phyloP scores from a whole-genome alignment of 225 moss, liverwort and hornwort genomes.

The Pseudoscleropodium purum region DNA sequence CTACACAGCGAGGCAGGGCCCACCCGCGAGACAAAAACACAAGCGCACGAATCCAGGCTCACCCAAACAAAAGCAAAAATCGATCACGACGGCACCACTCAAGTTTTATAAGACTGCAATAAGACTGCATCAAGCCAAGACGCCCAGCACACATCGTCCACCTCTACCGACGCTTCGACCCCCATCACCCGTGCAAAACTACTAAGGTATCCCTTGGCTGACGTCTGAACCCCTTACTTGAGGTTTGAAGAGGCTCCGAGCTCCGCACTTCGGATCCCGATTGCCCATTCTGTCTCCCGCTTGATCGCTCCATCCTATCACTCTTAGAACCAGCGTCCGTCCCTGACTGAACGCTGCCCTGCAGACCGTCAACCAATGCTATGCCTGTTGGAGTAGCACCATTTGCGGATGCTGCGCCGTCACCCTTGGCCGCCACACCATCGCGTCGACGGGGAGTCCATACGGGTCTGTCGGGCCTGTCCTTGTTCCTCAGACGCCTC shows the following conservation, averaged over 20 bases:
- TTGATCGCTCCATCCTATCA: constrained; percentile 43
- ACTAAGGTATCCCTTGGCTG: background rate
- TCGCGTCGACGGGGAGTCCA: constrained; percentile 99
- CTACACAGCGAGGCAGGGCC: background rate
- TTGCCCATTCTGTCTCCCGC: constrained; percentile 38
- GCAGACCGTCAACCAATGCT: background rate
- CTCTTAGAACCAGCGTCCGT: constrained; percentile 29
- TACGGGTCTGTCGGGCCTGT: constrained; percentile 93
- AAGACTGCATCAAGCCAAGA: background rate
- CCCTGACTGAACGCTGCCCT: constrained; percentile 13
- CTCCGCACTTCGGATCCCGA: constrained; percentile 28
- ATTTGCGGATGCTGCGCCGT: constrained; percentile 25
- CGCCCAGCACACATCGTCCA: background rate
- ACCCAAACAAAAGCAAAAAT: background rate
- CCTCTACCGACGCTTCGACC: background rate
- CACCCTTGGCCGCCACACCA: constrained; percentile 12
- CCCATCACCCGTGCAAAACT: background rate
- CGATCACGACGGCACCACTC: background rate
- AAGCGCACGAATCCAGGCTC: background rate
- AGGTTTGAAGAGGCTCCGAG: constrained; percentile 15
- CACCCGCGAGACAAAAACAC: background rate
- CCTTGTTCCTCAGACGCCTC: constrained; percentile 93
- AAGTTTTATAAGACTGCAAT: background rate
- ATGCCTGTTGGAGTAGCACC: constrained; percentile 13
- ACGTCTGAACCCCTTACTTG: constrained; percentile 21